Evolutionary conservation across 2,329 filamentous ascomycete species (phyloP).

Genomic region (Penicillium decumbens): DNA sequence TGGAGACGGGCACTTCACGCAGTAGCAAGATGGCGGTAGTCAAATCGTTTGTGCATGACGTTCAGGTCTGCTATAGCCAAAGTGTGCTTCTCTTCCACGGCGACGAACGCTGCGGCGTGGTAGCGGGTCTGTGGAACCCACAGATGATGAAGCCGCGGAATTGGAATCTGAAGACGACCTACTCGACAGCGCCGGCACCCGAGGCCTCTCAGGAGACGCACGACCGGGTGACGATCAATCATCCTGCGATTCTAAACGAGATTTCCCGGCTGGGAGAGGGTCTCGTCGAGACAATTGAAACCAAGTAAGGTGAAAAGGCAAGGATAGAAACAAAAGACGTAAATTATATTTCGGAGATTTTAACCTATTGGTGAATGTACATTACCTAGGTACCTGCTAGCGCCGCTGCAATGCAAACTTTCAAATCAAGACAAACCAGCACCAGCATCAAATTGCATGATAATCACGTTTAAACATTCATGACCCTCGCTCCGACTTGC

Average conservation of each 20-base stretch:
- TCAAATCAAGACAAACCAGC: slow-evolving; percentile 13
- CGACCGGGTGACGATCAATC: slow-evolving; percentile 36
- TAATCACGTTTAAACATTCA: slow-evolving; percentile 17
- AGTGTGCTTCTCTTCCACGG: slow-evolving; percentile 78
- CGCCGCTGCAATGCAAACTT: slow-evolving; percentile 33
- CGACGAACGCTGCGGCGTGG: slow-evolving; percentile 51
- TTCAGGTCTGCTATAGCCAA: slow-evolving; percentile 62
- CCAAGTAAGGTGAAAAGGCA: slow-evolving; percentile 8
- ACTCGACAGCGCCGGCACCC: slow-evolving; percentile 31
- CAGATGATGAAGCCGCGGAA: slow-evolving; percentile 27
- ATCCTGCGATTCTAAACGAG: slow-evolving; percentile 41
- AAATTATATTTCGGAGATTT: slow-evolving; percentile 11
- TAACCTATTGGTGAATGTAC: slow-evolving; percentile 20
- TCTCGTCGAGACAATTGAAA: slow-evolving; percentile 64
- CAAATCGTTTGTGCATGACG: slow-evolving; percentile 60
- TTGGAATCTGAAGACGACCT: slow-evolving; percentile 38
- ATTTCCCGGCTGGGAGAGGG: slow-evolving; percentile 52
- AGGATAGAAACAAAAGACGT: slow-evolving; percentile 8
- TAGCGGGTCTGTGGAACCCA: slow-evolving; percentile 65
- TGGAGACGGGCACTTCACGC: slow-evolving; percentile 43
- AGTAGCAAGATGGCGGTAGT: slow-evolving; percentile 58
- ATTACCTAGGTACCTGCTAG: slow-evolving; percentile 19
- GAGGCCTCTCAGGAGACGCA: slow-evolving; percentile 12
- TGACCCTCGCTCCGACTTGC: slow-evolving; percentile 38
- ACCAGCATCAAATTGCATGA: slow-evolving; percentile 13